Evolutionary conservation across 2,329 filamentous ascomycete species (phyloP), one percentile per base, ranked within the genome.

Genomic region (Dactylella cylindrospora): DNA sequence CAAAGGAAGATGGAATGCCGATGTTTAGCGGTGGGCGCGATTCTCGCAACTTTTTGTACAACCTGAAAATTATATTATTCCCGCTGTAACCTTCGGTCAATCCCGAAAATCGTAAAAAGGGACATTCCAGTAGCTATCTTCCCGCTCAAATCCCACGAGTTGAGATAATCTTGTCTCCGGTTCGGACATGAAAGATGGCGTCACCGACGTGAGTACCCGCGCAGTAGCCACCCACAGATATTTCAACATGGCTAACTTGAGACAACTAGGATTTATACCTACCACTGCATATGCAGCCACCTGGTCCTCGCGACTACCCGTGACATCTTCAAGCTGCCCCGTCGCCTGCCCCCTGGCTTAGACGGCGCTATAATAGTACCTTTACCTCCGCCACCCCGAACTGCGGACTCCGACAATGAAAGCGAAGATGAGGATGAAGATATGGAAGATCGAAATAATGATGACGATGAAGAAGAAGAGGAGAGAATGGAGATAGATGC

Each of bases 271-370:
- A 66, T 79, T 65, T 73, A 78, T 71, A 80, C 78, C 59, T 81
- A 81, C 72, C 79, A 81, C 73, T 86, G 84, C 76, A 71, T 72
- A 38, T 87, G 84, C 77, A 81, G 76, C 38, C 78, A 83, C 67
- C 78, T 86, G 65, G 74, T 86, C 50, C 76, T 86, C 65, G 78
- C 82, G 17, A 83, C 76, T 36, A 80, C 79, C 0, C 77, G 79
- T 29, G 70, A 75, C 2, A 73, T 86, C 39, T 64, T 73, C 22
- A 66, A 72, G 0, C 76, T 85, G 8, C 81, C 82, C 1, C 76
- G 73, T 5, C 80, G 84, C 39, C 70, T 74, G 59, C 65, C 69
- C 5, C 73, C 75, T n/a, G 73, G 74, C 22, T 73, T 75, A 39
- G 83, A 86, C 70, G 70, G 71, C 15, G 77, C 82, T 0, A 70